Base-by-base conservation (phyloP, 139 green algal genomes). In the Spirogloea muscicola region DNA sequence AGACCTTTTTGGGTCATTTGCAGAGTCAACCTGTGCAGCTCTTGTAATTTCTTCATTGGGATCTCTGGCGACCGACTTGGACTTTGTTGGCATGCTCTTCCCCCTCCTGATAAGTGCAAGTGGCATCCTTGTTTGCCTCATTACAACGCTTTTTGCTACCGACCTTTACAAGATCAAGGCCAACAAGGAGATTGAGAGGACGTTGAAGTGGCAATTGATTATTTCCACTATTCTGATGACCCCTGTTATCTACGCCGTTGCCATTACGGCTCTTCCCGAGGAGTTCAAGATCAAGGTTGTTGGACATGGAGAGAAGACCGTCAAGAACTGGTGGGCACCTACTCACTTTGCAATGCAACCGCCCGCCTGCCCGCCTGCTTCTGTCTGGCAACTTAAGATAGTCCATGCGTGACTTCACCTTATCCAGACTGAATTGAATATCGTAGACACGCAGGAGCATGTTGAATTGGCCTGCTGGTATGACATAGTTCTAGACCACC, bases 1-100 rank as follows among this genome's bases (percentile, higher is more conserved):
- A 49, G 94, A 98, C 68, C 88, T 98, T 64, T 98, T 98, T 59
- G 94, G 94, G 57, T 83, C 76, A 1, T 83, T 89, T 49, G 51
- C 75, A 4, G 86, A 85, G 39, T 82, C 86, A 49, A 89, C 87
- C 31, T 89, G 89, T 68, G 86, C 87, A 1, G 86, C 86, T n/a
- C 57, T 90, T 68, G 61, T 86, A 59, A 85, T 89, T 77, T 82
- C 49, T 3, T 65, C 59, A 3, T 57, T 80, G 1, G 79, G 68
- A 25, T 61, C 58, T 16, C 42, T 79, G 10, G 76, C 68, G 3
- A 18, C 34, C 57, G 41, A 63, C 9, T 68, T 75, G 36, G 41
- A 74, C 31, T 80, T 74, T 46, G 51, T 63, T 33, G 66, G 80
- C 39, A 85, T 88, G 42, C 44, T 52, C 43, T 85, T 86, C 58